phyloP scores from a whole-genome alignment of 2,329 filamentous ascomycete species.

The Trichoderma gracile region DNA sequence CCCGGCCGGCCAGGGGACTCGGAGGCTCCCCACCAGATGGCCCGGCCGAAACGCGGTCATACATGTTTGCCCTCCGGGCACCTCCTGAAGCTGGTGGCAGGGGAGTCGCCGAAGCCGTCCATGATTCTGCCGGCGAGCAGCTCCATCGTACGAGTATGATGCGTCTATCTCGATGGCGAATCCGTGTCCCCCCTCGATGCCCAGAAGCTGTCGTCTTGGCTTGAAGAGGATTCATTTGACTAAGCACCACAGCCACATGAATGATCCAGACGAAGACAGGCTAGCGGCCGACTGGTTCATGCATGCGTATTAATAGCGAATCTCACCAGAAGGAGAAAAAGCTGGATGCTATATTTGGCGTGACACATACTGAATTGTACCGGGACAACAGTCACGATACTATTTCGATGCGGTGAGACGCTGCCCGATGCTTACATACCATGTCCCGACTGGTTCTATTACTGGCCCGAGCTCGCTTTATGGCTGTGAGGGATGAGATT shows the following conservation, averaged over 20 bases:
- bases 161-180: background rate
- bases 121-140: background rate
- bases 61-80: background rate
- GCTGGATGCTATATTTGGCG: slow-evolving; percentile 18
- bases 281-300: slow-evolving; percentile 6
- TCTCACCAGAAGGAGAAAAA: background rate
- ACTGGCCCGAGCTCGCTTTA: background rate
- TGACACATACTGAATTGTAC: background rate
- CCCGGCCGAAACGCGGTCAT: slow-evolving; percentile 5
- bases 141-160: slow-evolving; percentile 7
- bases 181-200: background rate
- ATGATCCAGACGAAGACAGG: background rate
- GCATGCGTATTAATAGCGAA: background rate
- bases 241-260: slow-evolving; percentile 20
- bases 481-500: background rate
- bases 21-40: background rate
- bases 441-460: background rate
- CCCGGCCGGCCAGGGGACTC: background rate
- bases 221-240: background rate
- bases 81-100: background rate
- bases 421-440: slow-evolving; percentile 6
- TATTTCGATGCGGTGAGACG: slow-evolving; percentile 13
- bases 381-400: background rate
- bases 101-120: background rate
- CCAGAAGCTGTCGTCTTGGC: background rate